phyloP scores from a whole-genome alignment of 768 basidiomycete genomes.

The Xerocomellus chrysenteron region DNA sequence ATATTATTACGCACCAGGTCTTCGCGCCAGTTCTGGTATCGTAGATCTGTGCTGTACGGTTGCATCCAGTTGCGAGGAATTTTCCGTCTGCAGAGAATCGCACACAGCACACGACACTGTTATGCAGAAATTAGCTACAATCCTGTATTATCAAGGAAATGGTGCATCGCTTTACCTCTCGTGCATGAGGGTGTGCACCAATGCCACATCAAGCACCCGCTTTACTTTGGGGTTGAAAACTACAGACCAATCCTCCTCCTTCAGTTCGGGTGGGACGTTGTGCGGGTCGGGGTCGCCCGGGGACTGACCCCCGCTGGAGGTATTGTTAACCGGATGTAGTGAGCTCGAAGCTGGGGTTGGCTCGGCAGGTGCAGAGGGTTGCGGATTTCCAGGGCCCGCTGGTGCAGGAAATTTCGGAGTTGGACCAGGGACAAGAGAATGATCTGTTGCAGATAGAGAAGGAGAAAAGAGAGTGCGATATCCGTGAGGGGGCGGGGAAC shows the following conservation, averaged over 20 bases:
- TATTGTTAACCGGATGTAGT: constrained; percentile 26
- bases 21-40: constrained; percentile 85
- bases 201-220: constrained; percentile 70
- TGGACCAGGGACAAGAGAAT: constrained; percentile 38
- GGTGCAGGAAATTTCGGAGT: constrained; percentile 37
- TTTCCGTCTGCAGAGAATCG: constrained; percentile 94
- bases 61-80: constrained; percentile 92
- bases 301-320: constrained; percentile 33
- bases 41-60: constrained; percentile 93
- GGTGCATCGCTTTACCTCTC: constrained; percentile 60
- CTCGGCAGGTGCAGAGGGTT: constrained; percentile 29
- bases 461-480: constrained; percentile 26
- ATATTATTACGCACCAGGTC: constrained; percentile 60
- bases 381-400: constrained; percentile 32
- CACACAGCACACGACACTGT: constrained; percentile 84
- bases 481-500: constrained; percentile 36
- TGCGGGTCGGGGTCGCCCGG: constrained; percentile 34
- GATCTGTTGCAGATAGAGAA: constrained; percentile 30
- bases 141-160: background rate
- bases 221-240: constrained; percentile 83
- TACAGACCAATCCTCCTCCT: constrained; percentile 86
- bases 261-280: constrained; percentile 33
- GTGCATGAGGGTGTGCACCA: constrained; percentile 87
- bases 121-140: constrained; percentile 8
- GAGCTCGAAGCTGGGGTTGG: constrained; percentile 23